Evolutionary conservation across 306 rosid species (phyloP), one percentile per base, ranked within the genome.

Genomic region (Glycine latifolia): DNA sequence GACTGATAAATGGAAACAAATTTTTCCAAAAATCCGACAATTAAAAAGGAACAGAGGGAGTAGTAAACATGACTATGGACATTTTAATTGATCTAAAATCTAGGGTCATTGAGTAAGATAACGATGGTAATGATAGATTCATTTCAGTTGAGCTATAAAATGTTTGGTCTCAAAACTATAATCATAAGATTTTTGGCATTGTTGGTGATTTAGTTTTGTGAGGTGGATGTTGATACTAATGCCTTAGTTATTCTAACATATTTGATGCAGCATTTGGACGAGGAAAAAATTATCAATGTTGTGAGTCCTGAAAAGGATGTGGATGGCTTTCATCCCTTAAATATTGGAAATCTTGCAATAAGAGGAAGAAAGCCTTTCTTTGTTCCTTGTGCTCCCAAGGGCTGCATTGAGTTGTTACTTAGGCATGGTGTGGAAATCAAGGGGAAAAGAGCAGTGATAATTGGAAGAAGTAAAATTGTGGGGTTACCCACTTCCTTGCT

Each of bases 251-350:
- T 80, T 79, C 50, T 72, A 56, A 75, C 71, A 26, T 71, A 67
- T 79, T 78, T 67, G 72, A 37, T 77, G 85, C 79, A 81, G 84
- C 84, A 84, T 84, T 76, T 84, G 68, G 82, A 84, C 1, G 84
- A 87, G 80, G 84, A 87, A 76, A 81, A 76, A 17, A 33, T 87
- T 3, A 47, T 84, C 37, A 79, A 78, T 77, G 46, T 69, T 61
- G 77, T 87, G 31, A 78, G 77, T 41, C 86, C 84, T 10, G 90
- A 87, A 76, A 87, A 87, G 66, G 90, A 84, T 49, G 90, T 87
- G 14, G 90, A 87, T 84, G 88, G 90, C 6, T 84, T 87, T 84
- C 90, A 87, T 67, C 88, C 90, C 48, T 75, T 73, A 49, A 87
- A 87, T 50, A 74, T 78, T 52, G 88, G 88, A 73, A 81, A 78